A percentile compares a stretch with the other conserved stretches of the same genome.
phyloP scores from a whole-genome alignment of 2,329 filamentous ascomycete genomes.

The Talaromyces sp. region DNA sequence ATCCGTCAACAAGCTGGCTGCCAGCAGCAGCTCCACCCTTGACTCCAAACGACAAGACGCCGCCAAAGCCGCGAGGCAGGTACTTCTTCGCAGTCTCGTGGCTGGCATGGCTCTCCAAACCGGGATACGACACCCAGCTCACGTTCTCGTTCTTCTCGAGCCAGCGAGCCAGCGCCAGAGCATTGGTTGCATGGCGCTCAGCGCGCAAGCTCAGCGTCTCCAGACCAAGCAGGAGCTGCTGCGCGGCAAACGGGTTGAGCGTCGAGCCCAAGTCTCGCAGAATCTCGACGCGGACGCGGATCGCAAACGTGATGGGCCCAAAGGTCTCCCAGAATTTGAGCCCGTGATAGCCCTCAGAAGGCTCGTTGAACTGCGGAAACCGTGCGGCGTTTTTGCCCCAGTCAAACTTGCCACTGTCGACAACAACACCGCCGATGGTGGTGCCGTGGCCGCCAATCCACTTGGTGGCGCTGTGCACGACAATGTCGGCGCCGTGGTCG shows the following conservation, averaged over 20 bases:
- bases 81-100: conserved; percentile 83
- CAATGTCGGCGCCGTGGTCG: conserved; percentile 85
- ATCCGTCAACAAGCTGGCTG: conserved; percentile 82
- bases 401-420: conserved; percentile 89
- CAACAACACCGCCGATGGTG: conserved; percentile 77
- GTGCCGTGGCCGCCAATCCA: conserved; percentile 97
- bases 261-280: conserved; percentile 78
- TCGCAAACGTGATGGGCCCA: conserved; percentile 72
- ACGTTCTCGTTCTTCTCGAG: conserved; percentile 79
- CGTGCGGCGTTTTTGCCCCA: conserved; percentile 79
- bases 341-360: conserved; percentile 81
- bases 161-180: conserved; percentile 73
- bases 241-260: conserved; percentile 85
- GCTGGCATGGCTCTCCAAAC: conserved; percentile 73
- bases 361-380: conserved; percentile 91
- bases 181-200: conserved; percentile 82
- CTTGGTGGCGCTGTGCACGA: conserved; percentile 91
- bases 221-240: conserved; percentile 81
- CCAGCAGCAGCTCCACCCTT: conserved; percentile 83
- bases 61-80: conserved; percentile 75
- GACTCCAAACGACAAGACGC: conserved; percentile 88
- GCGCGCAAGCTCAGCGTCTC: conserved; percentile 85
- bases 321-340: conserved; percentile 92
- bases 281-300: conserved; percentile 82
- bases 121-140: conserved; percentile 90